A percentile compares a stretch with the other conserved stretches of the same genome.
phyloP scores from a whole-genome alignment of 345 rosid genomes.

The Salix arbutifolia region DNA sequence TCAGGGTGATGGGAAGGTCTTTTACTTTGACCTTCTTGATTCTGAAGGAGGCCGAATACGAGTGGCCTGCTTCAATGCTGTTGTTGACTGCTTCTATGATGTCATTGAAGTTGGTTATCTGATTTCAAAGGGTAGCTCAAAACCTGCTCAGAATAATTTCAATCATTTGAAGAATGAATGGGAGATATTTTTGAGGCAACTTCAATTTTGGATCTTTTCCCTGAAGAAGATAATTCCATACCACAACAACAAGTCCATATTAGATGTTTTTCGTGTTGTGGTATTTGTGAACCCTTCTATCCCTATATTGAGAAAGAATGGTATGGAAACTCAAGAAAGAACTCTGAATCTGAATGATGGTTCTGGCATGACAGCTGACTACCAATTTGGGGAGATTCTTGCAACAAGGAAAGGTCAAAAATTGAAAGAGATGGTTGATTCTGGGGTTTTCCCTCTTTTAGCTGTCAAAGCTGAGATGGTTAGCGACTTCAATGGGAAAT shows the following conservation, averaged over 20 bases:
- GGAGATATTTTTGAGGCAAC: conserved; percentile 76
- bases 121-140: conserved; percentile 80
- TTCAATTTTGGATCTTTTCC: conserved; percentile 73
- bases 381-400: conserved; percentile 88
- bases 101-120: conserved; percentile 73
- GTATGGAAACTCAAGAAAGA: conserved; percentile 93
- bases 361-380: conserved; percentile 72
- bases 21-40: conserved; percentile 88
- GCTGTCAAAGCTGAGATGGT: conserved; percentile 87
- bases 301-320: conserved; percentile 83
- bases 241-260: conserved; percentile 69
- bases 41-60: conserved; percentile 90
- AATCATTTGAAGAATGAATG: conserved; percentile 88
- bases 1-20: conserved; percentile 86
- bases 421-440: conserved; percentile 70
- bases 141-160: conserved; percentile 83
- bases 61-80: conserved; percentile 82
- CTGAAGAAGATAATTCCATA: conserved; percentile 78
- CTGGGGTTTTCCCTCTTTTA: conserved; percentile 63
- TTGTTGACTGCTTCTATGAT: conserved; percentile 74
- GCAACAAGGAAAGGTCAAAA: conserved; percentile 76
- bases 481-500: conserved; percentile 81
- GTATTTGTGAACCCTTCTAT: conserved; percentile 72
- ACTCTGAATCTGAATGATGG: conserved; percentile 71
- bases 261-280: conserved; percentile 74